phyloP scores from a whole-genome alignment of 495 filamentous ascomycete genomes.

The Trypethelium eluteriae region DNA sequence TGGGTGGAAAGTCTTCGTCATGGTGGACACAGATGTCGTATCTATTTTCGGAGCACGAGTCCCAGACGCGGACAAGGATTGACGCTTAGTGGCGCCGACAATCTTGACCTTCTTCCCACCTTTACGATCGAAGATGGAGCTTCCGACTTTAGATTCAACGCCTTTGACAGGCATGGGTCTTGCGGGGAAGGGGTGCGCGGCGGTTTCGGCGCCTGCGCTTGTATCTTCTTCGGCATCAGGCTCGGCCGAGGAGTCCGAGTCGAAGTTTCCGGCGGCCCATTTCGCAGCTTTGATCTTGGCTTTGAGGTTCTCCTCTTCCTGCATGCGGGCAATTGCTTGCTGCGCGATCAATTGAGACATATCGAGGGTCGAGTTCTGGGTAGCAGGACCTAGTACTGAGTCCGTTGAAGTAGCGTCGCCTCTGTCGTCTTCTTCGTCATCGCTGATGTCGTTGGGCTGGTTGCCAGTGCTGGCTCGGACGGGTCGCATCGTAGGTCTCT shows the following conservation, averaged over 20 bases:
- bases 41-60: neutral
- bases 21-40: neutral
- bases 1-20: neutral
- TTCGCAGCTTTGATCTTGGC: constrained; percentile 9
- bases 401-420: neutral
- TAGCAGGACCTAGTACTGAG: constrained; percentile 1
- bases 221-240: neutral
- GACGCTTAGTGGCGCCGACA: neutral
- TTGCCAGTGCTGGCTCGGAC: neutral
- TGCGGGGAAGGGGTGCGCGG: neutral
- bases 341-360: neutral
- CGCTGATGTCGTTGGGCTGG: neutral
- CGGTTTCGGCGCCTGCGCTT: neutral
- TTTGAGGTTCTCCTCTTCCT: constrained; percentile 5
- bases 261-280: neutral
- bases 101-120: constrained; percentile 6
- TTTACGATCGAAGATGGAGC: constrained; percentile 1
- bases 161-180: neutral
- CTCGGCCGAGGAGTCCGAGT: neutral
- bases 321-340: constrained; percentile 5
- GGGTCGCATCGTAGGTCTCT: constrained; percentile 21
- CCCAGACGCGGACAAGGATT: neutral
- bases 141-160: neutral
- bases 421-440: neutral
- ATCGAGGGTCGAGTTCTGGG: neutral